Base-by-base conservation (phyloP, 179 eudicot genomes). In the Camellia oleifera region DNA sequence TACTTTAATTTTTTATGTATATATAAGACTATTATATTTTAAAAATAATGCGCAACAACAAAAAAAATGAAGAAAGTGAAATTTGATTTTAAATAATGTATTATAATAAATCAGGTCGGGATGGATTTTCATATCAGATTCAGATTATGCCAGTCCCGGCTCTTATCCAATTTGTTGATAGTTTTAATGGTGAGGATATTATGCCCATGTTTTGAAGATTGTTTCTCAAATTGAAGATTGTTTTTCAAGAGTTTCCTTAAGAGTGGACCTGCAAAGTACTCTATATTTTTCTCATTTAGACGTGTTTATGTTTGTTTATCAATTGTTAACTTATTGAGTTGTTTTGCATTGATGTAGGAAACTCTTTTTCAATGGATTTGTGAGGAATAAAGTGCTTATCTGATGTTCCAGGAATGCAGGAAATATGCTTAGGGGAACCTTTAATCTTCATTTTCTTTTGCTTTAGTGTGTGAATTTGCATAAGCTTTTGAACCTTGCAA, bases 341-440 rank as follows among this genome's bases (percentile, higher is more conserved):
- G 7, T 54, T 54, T 0, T 77, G 80, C 80, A 52, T 45, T 77
- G 61, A 75, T 64, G 72, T 15, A 77, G 78, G 78, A 62, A 64
- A 32, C 40, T 40, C 78, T 71, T 42, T 20, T 75, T 70, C 62
- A 9, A 20, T 45, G 78, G 50, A n/a, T 12, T 42, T 45, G 12
- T 73, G 42, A 71, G 70, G 78, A 82, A 82, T 82, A 78, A 78
- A 56, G 78, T 82, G 75, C 53, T 60, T 62, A 6, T 68, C n/a
- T 32, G 63, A 18, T 50, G 57, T 46, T 54, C 61, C 73, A 56
- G 77, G 63, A 20, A 70, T 72, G 48, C 52, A 5, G 76, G 62
- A 70, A 50, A 56, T 18, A 20, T 26, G 63, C 42, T 10, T 4
- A 56, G 76, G 52, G 78, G 45, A 76, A 60, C 80, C 54, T 75